phyloP scores from a whole-genome alignment of 2,329 filamentous ascomycete genomes.

The Karstenula rhodostoma region DNA sequence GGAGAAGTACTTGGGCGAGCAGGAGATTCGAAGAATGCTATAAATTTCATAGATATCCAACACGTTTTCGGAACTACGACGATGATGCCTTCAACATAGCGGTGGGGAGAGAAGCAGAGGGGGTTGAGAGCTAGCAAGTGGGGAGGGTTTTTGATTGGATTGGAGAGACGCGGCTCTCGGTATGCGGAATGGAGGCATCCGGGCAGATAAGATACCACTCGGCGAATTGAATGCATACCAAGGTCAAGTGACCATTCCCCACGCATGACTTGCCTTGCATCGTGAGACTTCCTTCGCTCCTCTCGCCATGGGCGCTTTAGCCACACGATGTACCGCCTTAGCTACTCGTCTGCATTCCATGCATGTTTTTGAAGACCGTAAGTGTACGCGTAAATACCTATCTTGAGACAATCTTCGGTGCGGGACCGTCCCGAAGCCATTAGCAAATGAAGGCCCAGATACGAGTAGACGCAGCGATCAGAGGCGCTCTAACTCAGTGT shows the following conservation, averaged over 20 bases:
- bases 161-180: constrained; percentile 26
- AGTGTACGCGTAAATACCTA: background rate
- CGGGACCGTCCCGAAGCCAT: background rate
- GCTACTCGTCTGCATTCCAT: constrained; percentile 16
- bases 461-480: constrained; percentile 12
- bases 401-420: background rate
- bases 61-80: background rate
- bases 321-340: constrained; percentile 17
- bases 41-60: constrained; percentile 2
- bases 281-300: constrained; percentile 27
- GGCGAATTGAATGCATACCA: constrained; percentile 28
- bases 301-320: constrained; percentile 32
- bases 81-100: background rate
- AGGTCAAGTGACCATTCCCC: constrained; percentile 35
- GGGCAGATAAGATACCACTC: constrained; percentile 43
- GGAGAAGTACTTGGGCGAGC: constrained; percentile 86
- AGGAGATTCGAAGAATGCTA: constrained; percentile 85
- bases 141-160: constrained; percentile 17
- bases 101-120: background rate
- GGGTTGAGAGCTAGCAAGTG: background rate
- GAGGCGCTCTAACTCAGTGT: constrained; percentile 20
- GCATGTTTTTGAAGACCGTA: background rate
- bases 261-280: constrained; percentile 33
- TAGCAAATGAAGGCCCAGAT: constrained; percentile 1
- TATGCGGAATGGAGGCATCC: constrained; percentile 29